Evolutionary conservation across 768 basidiomycete genomes (phyloP), one percentile per base, ranked within the genome.

Genomic region (Mycena venus): DNA sequence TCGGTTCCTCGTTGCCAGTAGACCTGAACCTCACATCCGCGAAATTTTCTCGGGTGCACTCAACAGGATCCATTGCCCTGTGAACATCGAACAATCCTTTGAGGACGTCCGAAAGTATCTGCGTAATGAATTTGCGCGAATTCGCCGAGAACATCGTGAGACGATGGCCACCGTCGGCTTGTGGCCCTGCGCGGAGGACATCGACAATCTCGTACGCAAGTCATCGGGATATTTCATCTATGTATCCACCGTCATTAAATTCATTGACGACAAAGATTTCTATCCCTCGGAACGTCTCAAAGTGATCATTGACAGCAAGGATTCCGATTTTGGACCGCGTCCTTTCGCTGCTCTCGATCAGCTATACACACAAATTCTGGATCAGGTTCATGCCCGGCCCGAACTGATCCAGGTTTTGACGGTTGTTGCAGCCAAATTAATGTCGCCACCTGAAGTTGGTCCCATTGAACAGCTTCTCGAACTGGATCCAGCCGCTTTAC

Each of bases 391-490:
- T 19, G 51, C 7, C 23, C 51, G 14, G 51, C 25, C 51, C 12
- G 25, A 27, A 53, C 25, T 53, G 25, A 11, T 53, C 8, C 7
- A 27, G 4, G 27, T 67, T 21, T 17, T 67, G 15, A 12, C 53
- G 21, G 53, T 67, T 25, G 21, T 67, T 31, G 53, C 42, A 5
- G 6, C 17, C 14, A n/a, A 1, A 56, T 17, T 56, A n/a, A n/a
- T n/a, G n/a, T n/a, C n/a, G n/a, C n/a, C n/a, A n/a, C n/a, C n/a
- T 15, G 1, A 25, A 15, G 4, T n/a, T 9, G 7, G 11, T 4
- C 15, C 29, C 1, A 68, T 68, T 58, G 66, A 68, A 42, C 53
- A 58, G 21, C 66, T 68, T 27, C 66, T 68, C n/a, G 55, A 25
- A 3, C 6, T 68, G 17, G 15, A 67, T 11, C 51, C 25, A 2